Conservation (phyloP, 768 basidiomycete species). For the Leccinum pellstonianum region DNA sequence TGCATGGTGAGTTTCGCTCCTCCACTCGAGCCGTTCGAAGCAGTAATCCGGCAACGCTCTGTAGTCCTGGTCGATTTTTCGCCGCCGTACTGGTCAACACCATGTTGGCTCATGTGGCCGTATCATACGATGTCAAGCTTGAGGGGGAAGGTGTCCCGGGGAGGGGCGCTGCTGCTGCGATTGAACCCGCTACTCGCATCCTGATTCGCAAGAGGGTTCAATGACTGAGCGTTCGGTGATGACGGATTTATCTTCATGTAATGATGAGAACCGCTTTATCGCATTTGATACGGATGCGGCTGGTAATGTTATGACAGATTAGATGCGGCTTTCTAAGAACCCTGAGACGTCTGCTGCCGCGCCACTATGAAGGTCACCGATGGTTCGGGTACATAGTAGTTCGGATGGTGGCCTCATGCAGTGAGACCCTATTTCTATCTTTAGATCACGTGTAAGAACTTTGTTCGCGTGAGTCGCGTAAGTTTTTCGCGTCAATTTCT, state of each 20-base stretch:
- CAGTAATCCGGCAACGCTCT: not conserved
- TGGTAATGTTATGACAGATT: no score
- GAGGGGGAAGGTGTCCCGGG: not conserved
- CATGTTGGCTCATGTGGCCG: not conserved
- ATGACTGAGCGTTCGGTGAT: not conserved
- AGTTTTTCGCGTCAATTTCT: no score
- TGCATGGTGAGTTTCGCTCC: not conserved
- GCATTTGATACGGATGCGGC: no score
- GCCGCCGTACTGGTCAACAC: not conserved
- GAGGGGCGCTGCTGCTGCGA: not conserved
- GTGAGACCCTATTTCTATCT: no score
- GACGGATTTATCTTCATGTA: not conserved
- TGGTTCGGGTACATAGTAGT: no score
- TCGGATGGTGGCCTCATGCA: no score
- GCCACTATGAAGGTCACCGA: no score
- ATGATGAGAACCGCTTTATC: not conserved
- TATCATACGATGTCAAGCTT: not conserved
- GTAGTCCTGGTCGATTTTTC: not conserved
- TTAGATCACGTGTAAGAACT: no score
- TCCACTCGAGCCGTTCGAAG: not conserved
- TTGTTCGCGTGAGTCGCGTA: no score
- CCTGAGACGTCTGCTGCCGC: no score
- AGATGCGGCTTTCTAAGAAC: no score
- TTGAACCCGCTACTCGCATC: not conserved
- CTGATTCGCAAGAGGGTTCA: not conserved